Evolutionary conservation across 306 rosid genomes (phyloP), one percentile per base, ranked within the genome.

Genomic region (Gynostemma pentaphyllum): DNA sequence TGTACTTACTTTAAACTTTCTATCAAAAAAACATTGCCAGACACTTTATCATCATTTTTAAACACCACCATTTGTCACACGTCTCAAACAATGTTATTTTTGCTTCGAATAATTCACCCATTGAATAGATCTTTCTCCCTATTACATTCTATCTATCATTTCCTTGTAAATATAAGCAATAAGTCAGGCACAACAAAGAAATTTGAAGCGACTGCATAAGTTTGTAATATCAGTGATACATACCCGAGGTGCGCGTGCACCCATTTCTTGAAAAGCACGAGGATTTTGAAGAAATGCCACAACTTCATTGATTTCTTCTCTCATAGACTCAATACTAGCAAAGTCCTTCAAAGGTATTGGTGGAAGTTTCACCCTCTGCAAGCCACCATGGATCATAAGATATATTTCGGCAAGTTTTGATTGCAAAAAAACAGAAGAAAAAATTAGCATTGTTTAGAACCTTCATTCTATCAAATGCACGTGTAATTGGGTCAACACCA

Each of bases 231-330:
- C 48, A 11, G 21, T 60, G 26, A 21, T 75, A 71, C 89, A 59
- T 88, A 91, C 98, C 83, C 96, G 89, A 80, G 96, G 96, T 65
- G 98, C 95, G 70, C 80, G 82, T 1, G 96, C 98, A 72, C 98
- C 98, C 92, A 91, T 91, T 69, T 91, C 95, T 81, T 88, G 83
- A 69, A 91, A 91, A 14, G 98, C 98, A 55, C 67, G 70, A 32
- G 98, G 96, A 79, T 91, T 91, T 76, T 79, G 90, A 60, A 91
- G 84, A 82, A 91, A 91, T 63, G 89, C 75, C 70, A 91, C 96
- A 72, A 91, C 95, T 80, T 91, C 98, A 67, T 84, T 85, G 59
- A 91, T 88, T 79, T 91, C 98, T 79, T 91, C 98, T 79, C 77
- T 86, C 95, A 88, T 91, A 51, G 96, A 86, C 66, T 92, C 96